These are phyloP conservation scores for Curvularia eragrostidis DNA, from an alignment of 2,329 filamentous ascomycete species.

Conservation along the genomic window DNA sequence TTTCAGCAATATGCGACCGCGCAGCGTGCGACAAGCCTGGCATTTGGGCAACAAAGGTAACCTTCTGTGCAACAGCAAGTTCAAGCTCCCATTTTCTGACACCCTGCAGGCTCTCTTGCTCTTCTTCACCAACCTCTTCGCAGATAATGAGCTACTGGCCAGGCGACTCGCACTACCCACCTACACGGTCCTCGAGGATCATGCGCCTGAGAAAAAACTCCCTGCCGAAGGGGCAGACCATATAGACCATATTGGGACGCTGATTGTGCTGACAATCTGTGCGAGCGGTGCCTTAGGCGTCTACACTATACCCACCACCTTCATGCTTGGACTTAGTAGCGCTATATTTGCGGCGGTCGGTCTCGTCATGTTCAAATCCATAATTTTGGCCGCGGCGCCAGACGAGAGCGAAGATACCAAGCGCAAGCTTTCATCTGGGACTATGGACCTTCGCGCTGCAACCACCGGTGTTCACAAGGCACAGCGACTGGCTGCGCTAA, in stretches of 20 bases:
- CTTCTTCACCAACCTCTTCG: constrained; percentile 40
- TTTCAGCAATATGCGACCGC: constrained; percentile 54
- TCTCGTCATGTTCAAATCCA: constrained; percentile 51
- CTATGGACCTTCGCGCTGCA: constrained; percentile 35
- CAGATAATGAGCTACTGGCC: constrained; percentile 36
- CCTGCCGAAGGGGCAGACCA: constrained; percentile 24
- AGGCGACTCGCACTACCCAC: constrained; percentile 35
- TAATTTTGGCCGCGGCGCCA: constrained; percentile 30
- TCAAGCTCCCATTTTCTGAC: constrained; percentile 7
- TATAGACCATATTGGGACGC: constrained; percentile 34
- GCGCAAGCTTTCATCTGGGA: constrained; percentile 46
- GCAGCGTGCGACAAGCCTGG: constrained; percentile 53
- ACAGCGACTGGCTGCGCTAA: constrained; percentile 36
- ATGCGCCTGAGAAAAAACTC: constrained; percentile 22
- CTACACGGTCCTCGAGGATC: constrained; percentile 30
- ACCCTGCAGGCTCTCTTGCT: constrained; percentile 44
- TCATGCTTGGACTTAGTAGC: constrained; percentile 53
- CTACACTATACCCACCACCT: constrained; percentile 44
- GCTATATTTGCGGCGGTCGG: constrained; percentile 51
- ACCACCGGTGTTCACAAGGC: constrained; percentile 32
- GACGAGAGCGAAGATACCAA: constrained; percentile 34
- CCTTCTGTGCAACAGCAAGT: background rate
- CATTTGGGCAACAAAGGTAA: constrained; percentile 57
- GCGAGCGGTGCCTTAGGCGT: constrained; percentile 47
- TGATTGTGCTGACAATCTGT: constrained; percentile 46